Percentiles rank a stretch among this genome's conserved stretches.
phyloP scores from a whole-genome alignment of 106 monocot genomes.

The Dioscorea alata region DNA sequence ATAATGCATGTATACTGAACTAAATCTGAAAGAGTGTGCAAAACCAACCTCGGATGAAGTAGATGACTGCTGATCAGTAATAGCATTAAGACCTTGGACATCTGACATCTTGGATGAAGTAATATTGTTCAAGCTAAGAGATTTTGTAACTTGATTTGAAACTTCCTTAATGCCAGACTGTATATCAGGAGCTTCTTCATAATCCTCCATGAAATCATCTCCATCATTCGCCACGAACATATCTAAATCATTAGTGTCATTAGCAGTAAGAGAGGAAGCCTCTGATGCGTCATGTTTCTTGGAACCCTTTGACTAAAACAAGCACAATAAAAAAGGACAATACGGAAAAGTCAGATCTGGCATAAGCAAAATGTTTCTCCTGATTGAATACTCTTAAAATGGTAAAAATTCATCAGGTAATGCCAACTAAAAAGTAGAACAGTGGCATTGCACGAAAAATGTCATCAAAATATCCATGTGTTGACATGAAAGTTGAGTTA shows the following conservation, averaged over 20 bases:
- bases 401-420: no score
- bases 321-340: no score
- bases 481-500: no score
- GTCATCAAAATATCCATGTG: no score
- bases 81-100: slow-evolving; percentile 19
- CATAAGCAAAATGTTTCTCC: no score
- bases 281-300: slow-evolving; percentile 39
- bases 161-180: slow-evolving; percentile 31
- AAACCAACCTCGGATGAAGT: slow-evolving; percentile 47
- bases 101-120: slow-evolving; percentile 25
- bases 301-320: slow-evolving; percentile 46
- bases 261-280: slow-evolving; percentile 8
- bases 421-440: no score
- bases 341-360: no score
- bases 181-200: slow-evolving; percentile 23
- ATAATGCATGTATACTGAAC: background rate
- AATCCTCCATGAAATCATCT: slow-evolving; percentile 45
- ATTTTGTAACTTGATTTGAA: slow-evolving; percentile 40
- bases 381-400: no score
- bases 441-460: no score
- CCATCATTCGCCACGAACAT: slow-evolving; percentile 29
- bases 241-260: slow-evolving; percentile 27
- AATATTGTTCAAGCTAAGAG: slow-evolving; percentile 33
- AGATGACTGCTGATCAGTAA: slow-evolving; percentile 26
- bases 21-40: background rate